Conservation (phyloP, 2,329 filamentous ascomycete species). For the Alternaria angustiovoidea region DNA sequence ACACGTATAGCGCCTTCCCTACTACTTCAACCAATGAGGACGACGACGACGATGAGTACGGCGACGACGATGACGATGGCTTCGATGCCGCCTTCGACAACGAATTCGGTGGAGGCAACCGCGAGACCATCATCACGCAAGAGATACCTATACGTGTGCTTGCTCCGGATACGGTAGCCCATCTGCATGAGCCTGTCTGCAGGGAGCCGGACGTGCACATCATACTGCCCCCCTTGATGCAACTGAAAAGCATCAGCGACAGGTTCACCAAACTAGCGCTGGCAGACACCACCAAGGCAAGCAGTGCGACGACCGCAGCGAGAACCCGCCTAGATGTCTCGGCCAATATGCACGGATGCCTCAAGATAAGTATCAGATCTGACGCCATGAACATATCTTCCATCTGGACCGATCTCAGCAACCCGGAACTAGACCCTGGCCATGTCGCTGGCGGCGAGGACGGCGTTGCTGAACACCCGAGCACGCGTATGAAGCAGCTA, state of each 20-base stretch:
- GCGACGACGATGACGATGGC: slow-evolving; percentile 35
- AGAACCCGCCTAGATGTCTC: slow-evolving; percentile 76
- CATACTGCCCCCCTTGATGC: slow-evolving; percentile 82
- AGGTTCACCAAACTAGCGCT: slow-evolving; percentile 84
- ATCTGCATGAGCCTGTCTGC: slow-evolving; percentile 90
- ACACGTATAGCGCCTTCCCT: slow-evolving; percentile 52
- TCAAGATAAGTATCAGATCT: slow-evolving; percentile 80
- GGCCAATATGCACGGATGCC: slow-evolving; percentile 92
- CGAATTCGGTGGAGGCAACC: slow-evolving; percentile 62
- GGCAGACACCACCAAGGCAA: slow-evolving; percentile 48
- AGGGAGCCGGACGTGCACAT: slow-evolving; percentile 95
- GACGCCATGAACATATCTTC: slow-evolving; percentile 86
- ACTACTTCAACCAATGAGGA: slow-evolving; percentile 35
- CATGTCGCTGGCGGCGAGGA: slow-evolving; percentile 73
- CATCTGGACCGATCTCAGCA: slow-evolving; percentile 84
- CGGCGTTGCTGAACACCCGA: slow-evolving; percentile 78
- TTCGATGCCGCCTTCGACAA: slow-evolving; percentile 38
- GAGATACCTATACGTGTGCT: slow-evolving; percentile 95
- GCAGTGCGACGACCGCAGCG: slow-evolving; percentile 39
- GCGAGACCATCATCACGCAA: slow-evolving; percentile 92
- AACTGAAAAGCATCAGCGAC: slow-evolving; percentile 93
- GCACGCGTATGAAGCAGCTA: slow-evolving; percentile 74
- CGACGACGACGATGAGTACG: slow-evolving; percentile 37
- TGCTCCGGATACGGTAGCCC: slow-evolving; percentile 82
- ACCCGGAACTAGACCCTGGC: slow-evolving; percentile 83